Evolutionary conservation across 192 early-diverging fungal species (phyloP).

Genomic region (Radiomyces spectabilis): DNA sequence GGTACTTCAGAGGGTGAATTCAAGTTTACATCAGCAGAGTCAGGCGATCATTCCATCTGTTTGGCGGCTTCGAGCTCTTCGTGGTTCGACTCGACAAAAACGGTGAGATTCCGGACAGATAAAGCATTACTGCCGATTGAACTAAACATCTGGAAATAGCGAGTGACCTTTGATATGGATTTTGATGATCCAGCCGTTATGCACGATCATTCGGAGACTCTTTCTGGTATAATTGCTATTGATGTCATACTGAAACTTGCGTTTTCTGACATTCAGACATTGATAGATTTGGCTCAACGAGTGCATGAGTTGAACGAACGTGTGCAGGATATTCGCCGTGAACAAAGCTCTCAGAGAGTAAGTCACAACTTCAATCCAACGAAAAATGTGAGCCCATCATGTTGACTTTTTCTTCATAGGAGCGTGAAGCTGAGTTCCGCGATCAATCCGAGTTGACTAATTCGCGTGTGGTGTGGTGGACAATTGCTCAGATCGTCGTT

Average conservation of each 20-base stretch:
- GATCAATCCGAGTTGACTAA: slow-evolving; percentile 80
- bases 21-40: slow-evolving; percentile 82
- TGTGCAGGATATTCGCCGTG: slow-evolving; percentile 74
- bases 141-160: too few species aligned
- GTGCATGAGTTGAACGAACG: slow-evolving; percentile 79
- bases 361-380: slow-evolving; percentile 7
- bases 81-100: slow-evolving; percentile 69
- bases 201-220: slow-evolving; percentile 25
- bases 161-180: slow-evolving; percentile 38
- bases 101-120: too few species aligned
- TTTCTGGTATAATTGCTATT: slow-evolving; percentile 19
- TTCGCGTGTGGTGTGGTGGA: slow-evolving; percentile 79
- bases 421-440: slow-evolving; percentile 87
- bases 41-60: slow-evolving; percentile 91
- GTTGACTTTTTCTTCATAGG: slow-evolving; percentile 36
- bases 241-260: background rate
- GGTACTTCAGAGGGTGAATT: slow-evolving; percentile 70
- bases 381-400: background rate
- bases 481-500: slow-evolving; percentile 76
- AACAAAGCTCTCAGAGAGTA: slow-evolving; percentile 87
- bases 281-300: slow-evolving; percentile 63
- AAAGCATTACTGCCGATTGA: too few species aligned
- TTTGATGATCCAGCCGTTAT: slow-evolving; percentile 32
- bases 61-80: slow-evolving; percentile 54
- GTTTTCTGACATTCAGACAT: too few species aligned